A percentile compares a stretch with the other conserved stretches of the same genome.
These are phyloP conservation scores for Pyricularia pennisetigena DNA, from an alignment of 2,329 filamentous ascomycete genomes.

Conservation along the genomic window DNA sequence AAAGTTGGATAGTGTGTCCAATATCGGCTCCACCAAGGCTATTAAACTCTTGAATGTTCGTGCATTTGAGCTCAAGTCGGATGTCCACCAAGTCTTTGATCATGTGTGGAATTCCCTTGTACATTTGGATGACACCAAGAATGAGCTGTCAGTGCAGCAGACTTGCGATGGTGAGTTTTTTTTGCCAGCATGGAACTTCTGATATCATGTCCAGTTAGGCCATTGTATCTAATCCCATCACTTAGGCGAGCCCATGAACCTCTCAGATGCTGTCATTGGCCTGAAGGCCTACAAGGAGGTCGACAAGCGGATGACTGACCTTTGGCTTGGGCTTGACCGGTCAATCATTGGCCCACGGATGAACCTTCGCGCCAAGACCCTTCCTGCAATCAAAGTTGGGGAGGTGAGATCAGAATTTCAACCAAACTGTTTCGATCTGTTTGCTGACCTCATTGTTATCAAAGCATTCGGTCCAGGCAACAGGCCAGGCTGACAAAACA, in stretches of 20 bases:
- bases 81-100: constrained; percentile 56
- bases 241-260: constrained; percentile 40
- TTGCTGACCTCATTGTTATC: constrained; percentile 9
- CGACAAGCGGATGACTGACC: constrained; percentile 45
- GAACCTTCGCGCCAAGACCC: constrained; percentile 21
- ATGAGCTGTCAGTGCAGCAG: constrained; percentile 46
- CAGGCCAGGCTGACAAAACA: constrained; percentile 30
- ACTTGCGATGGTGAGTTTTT: constrained; percentile 33
- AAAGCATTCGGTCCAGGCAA: constrained; percentile 32
- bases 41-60: constrained; percentile 56
- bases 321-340: constrained; percentile 56
- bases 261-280: constrained; percentile 43
- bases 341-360: constrained; percentile 52
- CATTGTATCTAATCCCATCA: background rate
- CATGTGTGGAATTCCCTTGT: constrained; percentile 64
- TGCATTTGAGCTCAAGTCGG: constrained; percentile 54
- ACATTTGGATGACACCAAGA: constrained; percentile 44
- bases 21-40: constrained; percentile 51
- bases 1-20: constrained; percentile 47
- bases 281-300: constrained; percentile 51
- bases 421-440: background rate
- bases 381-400: constrained; percentile 30
- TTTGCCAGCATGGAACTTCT: background rate
- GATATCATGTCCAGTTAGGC: background rate
- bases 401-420: constrained; percentile 21